Percentiles rank a stretch among this genome's conserved stretches.
phyloP scores from a whole-genome alignment of 345 rosid species.

The Syzygium grande region DNA sequence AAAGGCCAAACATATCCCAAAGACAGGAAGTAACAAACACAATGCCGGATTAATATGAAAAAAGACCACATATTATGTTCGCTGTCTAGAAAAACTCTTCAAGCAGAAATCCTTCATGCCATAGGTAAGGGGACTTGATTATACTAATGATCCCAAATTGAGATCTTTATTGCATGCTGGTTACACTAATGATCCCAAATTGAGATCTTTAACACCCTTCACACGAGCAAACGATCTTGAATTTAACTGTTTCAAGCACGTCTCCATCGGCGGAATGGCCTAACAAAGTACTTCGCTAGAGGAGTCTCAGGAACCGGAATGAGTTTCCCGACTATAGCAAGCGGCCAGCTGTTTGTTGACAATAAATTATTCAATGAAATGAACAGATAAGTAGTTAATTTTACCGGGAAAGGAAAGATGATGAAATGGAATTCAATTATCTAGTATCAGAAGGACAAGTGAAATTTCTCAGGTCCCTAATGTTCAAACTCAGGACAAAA shows the following conservation, averaged over 20 bases:
- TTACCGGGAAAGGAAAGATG: background rate
- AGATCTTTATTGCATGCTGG: no score
- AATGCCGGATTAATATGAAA: background rate
- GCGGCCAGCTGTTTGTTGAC: conserved; percentile 72
- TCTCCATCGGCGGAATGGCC: conserved; percentile 33
- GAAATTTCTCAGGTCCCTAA: background rate
- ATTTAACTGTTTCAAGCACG: conserved; percentile 2
- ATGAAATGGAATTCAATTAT: background rate
- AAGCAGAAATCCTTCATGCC: background rate
- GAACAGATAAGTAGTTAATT: background rate
- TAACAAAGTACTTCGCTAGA: conserved; percentile 33
- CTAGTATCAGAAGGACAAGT: background rate
- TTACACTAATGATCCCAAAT: no score
- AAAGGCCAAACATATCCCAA: background rate
- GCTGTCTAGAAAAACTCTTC: background rate
- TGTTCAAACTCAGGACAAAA: background rate
- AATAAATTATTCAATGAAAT: background rate
- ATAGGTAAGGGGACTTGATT: no score
- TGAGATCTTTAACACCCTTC: no score
- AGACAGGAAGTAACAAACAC: background rate
- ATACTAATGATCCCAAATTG: no score
- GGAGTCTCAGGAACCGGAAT: conserved; percentile 83
- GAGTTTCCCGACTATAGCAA: conserved; percentile 67
- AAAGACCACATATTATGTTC: rapidly evolving
- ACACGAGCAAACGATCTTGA: background rate